Conservation (phyloP, 768 basidiomycete genomes). For the Trametes maxima region DNA sequence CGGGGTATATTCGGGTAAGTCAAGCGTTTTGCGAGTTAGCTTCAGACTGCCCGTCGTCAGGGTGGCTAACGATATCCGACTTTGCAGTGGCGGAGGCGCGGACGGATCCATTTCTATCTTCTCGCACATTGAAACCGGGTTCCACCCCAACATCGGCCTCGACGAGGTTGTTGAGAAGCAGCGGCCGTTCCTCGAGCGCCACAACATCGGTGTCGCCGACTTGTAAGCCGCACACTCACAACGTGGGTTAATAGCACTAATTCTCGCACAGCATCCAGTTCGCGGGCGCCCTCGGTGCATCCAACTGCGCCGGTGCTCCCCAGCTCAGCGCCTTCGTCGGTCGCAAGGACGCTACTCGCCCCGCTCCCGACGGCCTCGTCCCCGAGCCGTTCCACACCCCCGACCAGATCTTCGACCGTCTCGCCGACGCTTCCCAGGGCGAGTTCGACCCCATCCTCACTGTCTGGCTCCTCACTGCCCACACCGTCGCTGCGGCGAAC, state of each 20-base stretch:
- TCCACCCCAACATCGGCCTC: constrained; percentile 46
- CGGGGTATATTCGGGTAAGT: constrained; percentile 15
- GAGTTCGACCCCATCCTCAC: constrained; percentile 37
- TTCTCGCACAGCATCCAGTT: constrained; percentile 42
- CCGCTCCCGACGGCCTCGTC: constrained; percentile 36
- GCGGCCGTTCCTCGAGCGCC: constrained; percentile 12
- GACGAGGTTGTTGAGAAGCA: constrained; percentile 33
- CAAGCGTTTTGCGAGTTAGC: neutral
- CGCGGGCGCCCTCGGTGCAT: constrained; percentile 45
- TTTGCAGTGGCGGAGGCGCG: constrained; percentile 31
- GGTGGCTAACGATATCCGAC: neutral
- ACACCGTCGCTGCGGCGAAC: constrained; percentile 28
- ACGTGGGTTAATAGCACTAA: neutral
- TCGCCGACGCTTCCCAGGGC: constrained; percentile 36
- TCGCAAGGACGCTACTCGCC: constrained; percentile 31
- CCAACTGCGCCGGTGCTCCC: constrained; percentile 38
- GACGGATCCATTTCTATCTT: constrained; percentile 54
- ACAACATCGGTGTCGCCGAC: constrained; percentile 15
- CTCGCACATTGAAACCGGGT: constrained; percentile 42
- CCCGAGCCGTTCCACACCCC: constrained; percentile 39
- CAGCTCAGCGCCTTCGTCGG: constrained; percentile 21
- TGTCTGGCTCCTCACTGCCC: constrained; percentile 39
- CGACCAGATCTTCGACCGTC: constrained; percentile 32
- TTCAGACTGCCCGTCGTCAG: neutral
- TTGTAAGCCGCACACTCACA: constrained; percentile 1